phyloP scores from a whole-genome alignment of 108 stramenopile species.

The Conticribra guillardii region DNA sequence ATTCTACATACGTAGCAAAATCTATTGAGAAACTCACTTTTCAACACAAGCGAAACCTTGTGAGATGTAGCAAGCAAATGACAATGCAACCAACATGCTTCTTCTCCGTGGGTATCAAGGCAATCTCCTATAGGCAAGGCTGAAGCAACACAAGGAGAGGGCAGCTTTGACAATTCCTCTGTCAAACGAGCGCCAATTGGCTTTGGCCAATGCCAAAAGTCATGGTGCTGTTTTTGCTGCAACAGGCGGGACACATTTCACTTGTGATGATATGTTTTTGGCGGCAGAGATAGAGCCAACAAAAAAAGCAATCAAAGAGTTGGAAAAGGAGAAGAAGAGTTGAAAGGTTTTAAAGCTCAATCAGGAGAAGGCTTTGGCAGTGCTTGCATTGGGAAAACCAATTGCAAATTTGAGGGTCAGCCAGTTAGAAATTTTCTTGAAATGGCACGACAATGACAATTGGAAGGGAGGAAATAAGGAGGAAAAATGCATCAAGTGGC shows the following conservation, averaged over 20 bases:
- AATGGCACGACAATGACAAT: background rate
- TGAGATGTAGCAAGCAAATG: conserved; percentile 5
- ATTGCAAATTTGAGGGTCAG: background rate
- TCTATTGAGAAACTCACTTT: too few relatives aligned
- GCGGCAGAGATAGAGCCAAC: too few relatives aligned
- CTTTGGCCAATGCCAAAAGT: background rate
- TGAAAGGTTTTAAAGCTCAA: background rate
- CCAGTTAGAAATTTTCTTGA: conserved; percentile 2
- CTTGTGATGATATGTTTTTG: too few relatives aligned
- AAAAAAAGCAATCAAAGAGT: background rate
- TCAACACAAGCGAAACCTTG: too few relatives aligned
- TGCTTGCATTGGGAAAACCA: background rate
- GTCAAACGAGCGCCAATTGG: background rate
- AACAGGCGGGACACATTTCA: background rate
- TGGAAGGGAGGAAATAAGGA: background rate
- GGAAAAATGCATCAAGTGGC: conserved; percentile 2
- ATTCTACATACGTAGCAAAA: too few relatives aligned
- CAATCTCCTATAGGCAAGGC: background rate
- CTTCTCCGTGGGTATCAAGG: background rate
- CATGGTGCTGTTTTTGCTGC: background rate
- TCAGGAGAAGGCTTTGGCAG: background rate
- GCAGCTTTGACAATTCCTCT: background rate
- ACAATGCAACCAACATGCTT: background rate
- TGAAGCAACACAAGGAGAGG: background rate
- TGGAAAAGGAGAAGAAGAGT: background rate